Conservation (phyloP, 441 rosid species). For the Euphorbia celastroides region DNA sequence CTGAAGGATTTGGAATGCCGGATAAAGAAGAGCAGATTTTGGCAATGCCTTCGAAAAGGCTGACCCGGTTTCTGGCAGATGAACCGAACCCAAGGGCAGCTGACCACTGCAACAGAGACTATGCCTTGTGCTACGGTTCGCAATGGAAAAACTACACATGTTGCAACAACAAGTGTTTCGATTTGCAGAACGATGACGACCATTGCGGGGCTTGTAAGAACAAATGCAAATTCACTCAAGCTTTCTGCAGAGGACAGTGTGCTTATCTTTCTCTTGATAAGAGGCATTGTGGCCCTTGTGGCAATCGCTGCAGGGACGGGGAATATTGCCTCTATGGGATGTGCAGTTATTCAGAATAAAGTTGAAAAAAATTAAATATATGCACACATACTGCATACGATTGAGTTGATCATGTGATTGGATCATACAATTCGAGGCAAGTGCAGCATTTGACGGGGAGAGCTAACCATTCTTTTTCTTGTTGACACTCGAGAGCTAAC, state of each 20-base stretch:
- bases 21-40: constrained; percentile 4
- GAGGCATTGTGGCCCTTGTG: constrained; percentile 32
- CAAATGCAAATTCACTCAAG: constrained; percentile 25
- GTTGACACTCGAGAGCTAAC: too few species aligned
- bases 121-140: constrained; percentile 27
- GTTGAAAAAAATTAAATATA: background rate
- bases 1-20: constrained; percentile 4
- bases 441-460: constrained; percentile 1
- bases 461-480: background rate
- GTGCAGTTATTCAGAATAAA: constrained; percentile 28
- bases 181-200: constrained; percentile 16
- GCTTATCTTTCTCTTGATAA: constrained; percentile 23
- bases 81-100: constrained; percentile 58
- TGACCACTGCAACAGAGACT: constrained; percentile 50
- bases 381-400: background rate
- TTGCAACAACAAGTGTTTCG: constrained; percentile 33
- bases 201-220: constrained; percentile 35
- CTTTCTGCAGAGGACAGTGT: constrained; percentile 32
- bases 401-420: background rate
- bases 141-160: constrained; percentile 17
- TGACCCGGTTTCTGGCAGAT: constrained; percentile 52
- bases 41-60: constrained; percentile 29
- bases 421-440: constrained; percentile 4
- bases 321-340: constrained; percentile 24
- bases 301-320: constrained; percentile 21